These are phyloP conservation scores for Puccinia polysora DNA, from an alignment of 1,284 basidiomycete species.

Conservation along the genomic window DNA sequence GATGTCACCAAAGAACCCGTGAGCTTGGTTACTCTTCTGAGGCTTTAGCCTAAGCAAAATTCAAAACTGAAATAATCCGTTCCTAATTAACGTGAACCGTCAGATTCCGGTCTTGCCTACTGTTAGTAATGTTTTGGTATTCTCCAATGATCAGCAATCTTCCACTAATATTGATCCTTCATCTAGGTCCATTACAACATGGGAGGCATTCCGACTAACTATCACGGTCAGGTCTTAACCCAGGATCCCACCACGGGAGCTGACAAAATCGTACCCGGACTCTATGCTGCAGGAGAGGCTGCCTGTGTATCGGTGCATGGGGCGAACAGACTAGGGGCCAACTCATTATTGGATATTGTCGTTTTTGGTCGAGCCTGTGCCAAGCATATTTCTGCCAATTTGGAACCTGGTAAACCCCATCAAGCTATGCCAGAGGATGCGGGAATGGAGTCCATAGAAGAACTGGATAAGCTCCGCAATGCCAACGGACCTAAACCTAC, in stretches of 20 bases:
- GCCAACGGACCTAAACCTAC: slow-evolving; percentile 78
- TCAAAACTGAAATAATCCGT: no score
- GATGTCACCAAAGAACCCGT: slow-evolving; percentile 97
- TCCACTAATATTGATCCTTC: background rate
- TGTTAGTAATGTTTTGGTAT: slow-evolving; percentile 63
- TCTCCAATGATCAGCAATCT: background rate
- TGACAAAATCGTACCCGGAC: slow-evolving; percentile 89
- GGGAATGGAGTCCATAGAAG: slow-evolving; percentile 78
- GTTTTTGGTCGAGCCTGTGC: slow-evolving; percentile 98
- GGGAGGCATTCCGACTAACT: slow-evolving; percentile 99
- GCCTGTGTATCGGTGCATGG: slow-evolving; percentile 99
- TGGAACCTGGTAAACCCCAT: slow-evolving; percentile 85
- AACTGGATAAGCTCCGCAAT: slow-evolving; percentile 81
- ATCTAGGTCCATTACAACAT: slow-evolving; percentile 57
- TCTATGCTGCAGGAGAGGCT: slow-evolving; percentile 98
- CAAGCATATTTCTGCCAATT: slow-evolving; percentile 90
- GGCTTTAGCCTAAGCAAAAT: no score
- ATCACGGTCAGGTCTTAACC: slow-evolving; percentile 91
- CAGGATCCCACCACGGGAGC: slow-evolving; percentile 63
- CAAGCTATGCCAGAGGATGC: slow-evolving; percentile 81
- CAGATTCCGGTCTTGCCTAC: slow-evolving; percentile 90
- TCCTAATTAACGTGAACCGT: background rate
- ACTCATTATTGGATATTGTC: slow-evolving; percentile 97
- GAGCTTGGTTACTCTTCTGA: background rate
- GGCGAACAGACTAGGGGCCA: slow-evolving; percentile 98